phyloP scores from a whole-genome alignment of 768 basidiomycete species.

The Rhodotorula graminis region DNA sequence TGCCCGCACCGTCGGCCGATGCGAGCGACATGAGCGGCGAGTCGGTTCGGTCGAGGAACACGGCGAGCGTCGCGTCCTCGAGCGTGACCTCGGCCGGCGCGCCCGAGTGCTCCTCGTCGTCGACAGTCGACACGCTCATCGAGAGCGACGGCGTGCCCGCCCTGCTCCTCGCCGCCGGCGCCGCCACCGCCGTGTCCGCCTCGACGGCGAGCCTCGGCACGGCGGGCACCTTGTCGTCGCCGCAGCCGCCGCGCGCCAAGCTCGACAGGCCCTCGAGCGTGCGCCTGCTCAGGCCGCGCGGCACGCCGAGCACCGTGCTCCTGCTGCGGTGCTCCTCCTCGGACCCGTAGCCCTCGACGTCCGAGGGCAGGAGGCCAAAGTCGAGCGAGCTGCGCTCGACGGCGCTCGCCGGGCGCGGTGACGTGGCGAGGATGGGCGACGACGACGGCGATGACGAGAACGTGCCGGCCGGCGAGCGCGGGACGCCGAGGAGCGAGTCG shows the following conservation, averaged over 20 bases:
- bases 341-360: not conserved
- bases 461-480: not conserved
- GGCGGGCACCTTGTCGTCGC: not conserved
- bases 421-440: not conserved
- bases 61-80: not conserved
- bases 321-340: constrained; percentile 7
- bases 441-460: not conserved
- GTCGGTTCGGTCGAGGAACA: constrained; percentile 31
- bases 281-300: not conserved
- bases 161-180: not conserved
- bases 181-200: not conserved
- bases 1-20: not conserved
- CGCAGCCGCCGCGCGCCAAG: not conserved
- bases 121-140: not conserved
- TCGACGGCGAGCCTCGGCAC: not conserved
- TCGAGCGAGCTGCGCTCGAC: not conserved
- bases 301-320: constrained; percentile 15
- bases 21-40: not conserved
- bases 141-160: not conserved
- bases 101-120: too few species aligned
- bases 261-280: not conserved
- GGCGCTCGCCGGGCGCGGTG: not conserved
- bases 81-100: not conserved
- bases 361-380: not conserved
- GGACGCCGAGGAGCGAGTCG: not conserved